phyloP scores from a whole-genome alignment of 2,329 filamentous ascomycete species.

The Allantophomopsis cytisporea region DNA sequence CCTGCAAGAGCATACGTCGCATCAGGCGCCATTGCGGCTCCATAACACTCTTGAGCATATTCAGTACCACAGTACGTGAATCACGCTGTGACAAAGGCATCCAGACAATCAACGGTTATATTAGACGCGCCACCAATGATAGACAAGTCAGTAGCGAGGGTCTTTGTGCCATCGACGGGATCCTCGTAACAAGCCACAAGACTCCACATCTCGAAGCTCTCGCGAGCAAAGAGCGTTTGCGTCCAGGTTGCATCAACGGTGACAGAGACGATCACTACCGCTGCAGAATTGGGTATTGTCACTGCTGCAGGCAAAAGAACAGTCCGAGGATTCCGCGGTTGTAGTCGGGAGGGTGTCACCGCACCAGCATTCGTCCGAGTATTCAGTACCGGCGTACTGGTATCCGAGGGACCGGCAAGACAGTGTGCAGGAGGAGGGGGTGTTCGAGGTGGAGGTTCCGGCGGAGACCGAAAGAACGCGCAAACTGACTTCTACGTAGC shows the following conservation, averaged over 20 bases:
- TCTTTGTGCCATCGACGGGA: neutral
- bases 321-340: neutral
- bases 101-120: neutral
- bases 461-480: neutral
- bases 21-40: neutral
- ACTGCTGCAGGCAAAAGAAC: neutral
- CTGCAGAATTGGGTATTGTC: neutral
- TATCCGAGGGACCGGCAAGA: neutral
- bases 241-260: neutral
- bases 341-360: neutral
- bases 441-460: neutral
- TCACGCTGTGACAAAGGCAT: slow-evolving; percentile 4
- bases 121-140: neutral
- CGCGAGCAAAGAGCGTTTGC: neutral
- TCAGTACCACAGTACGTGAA: slow-evolving; percentile 24
- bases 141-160: neutral
- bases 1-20: neutral
- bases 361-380: neutral
- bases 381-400: neutral
- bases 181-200: neutral
- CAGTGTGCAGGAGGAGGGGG: neutral
- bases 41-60: slow-evolving; percentile 21
- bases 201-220: neutral
- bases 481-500: neutral
- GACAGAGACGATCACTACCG: neutral